Conservation (phyloP, 2,329 filamentous ascomycete genomes). For the Curvularia sp. region DNA sequence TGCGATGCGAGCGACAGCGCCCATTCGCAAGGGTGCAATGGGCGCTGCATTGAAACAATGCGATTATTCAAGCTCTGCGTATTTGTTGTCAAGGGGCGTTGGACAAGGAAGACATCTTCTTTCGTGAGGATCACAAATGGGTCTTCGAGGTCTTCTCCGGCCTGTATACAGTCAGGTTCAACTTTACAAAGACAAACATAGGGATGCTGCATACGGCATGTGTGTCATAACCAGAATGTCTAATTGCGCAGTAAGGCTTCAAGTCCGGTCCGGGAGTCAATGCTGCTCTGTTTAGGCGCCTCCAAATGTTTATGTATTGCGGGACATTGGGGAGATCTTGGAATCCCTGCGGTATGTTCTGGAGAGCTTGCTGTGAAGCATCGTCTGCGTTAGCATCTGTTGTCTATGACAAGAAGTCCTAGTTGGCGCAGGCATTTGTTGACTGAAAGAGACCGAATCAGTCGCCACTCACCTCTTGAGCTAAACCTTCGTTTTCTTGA, state of each 20-base stretch:
- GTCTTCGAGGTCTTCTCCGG: not conserved
- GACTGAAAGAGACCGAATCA: not conserved
- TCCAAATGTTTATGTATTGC: not conserved
- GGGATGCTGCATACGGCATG: not conserved
- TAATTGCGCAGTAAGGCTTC: not conserved
- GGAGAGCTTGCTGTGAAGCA: not conserved
- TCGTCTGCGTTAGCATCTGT: not conserved
- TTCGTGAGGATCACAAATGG: constrained; percentile 55
- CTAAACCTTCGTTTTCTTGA: not conserved
- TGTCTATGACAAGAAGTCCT: not conserved
- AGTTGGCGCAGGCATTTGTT: not conserved
- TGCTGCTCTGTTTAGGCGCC: not conserved
- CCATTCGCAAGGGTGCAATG: constrained; percentile 28
- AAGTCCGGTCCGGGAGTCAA: not conserved
- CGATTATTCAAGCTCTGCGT: constrained; percentile 8
- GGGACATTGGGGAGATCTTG: not conserved
- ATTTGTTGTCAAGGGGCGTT: constrained; percentile 39
- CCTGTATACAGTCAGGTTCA: not conserved
- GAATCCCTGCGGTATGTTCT: not conserved
- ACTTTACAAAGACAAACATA: not conserved
- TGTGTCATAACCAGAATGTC: not conserved
- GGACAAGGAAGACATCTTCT: constrained; percentile 55
- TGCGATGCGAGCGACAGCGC: constrained; percentile 22
- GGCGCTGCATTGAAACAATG: constrained; percentile 50
- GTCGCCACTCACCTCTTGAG: not conserved